phyloP scores from a whole-genome alignment of 148 eudicot species.

The Amaranthus palmeri region DNA sequence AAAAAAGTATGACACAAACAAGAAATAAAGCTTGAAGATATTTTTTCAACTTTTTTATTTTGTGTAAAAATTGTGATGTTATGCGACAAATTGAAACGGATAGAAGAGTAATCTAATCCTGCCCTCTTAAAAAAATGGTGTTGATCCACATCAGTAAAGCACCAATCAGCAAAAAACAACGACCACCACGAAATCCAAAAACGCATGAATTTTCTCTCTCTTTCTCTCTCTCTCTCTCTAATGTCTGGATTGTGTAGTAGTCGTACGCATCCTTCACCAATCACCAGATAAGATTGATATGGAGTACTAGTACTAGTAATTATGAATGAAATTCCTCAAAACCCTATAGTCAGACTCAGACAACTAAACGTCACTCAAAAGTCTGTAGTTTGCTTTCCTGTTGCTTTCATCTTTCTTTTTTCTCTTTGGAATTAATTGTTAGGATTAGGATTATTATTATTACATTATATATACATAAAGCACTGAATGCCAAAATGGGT shows the following conservation, averaged over 20 bases:
- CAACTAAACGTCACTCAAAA: neutral
- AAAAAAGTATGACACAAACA: too few species aligned
- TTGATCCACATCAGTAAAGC: too few species aligned
- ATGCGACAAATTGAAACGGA: too few species aligned
- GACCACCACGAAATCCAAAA: constrained; percentile 7
- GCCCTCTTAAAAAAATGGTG: too few species aligned
- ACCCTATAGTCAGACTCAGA: neutral
- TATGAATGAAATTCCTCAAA: neutral
- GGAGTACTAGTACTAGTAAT: neutral
- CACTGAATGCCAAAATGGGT: constrained; percentile 20
- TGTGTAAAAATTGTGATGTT: too few species aligned
- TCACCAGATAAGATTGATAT: neutral
- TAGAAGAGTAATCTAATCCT: too few species aligned
- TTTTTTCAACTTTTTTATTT: too few species aligned
- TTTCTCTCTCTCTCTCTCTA: constrained; percentile 5
- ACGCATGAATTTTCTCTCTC: neutral
- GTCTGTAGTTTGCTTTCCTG: neutral
- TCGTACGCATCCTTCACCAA: constrained; percentile 16
- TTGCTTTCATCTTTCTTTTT: neutral
- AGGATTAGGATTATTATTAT: neutral
- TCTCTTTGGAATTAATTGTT: neutral
- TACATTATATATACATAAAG: neutral
- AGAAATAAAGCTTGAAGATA: too few species aligned
- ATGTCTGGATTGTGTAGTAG: neutral
- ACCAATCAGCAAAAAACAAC: constrained; percentile 2